Base-by-base conservation (phyloP, 192 early-diverging fungal genomes). In the Linnemannia elongata region DNA sequence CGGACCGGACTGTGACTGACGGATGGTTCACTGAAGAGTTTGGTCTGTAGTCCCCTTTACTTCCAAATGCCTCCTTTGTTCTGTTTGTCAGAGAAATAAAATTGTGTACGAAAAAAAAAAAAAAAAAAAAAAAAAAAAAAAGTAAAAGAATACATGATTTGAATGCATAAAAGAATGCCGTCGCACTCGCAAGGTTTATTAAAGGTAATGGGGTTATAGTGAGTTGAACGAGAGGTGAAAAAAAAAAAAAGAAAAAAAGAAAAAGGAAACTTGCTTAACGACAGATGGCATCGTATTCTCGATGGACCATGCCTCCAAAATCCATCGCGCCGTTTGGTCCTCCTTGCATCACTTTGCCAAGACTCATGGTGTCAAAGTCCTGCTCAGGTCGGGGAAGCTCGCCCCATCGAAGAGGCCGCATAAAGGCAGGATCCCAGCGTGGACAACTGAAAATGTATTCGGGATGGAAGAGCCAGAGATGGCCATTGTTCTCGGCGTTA, bases 391-490 rank as follows among this genome's bases (percentile, higher is more conserved):
- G 41, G 3, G 83, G 83, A 22, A 85, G 55, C n/a, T 85, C 78
- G 18, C 36, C 79, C 83, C 83, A 85, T 60, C 74, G 68, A 10
- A 85, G 45, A 7, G 78, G 78, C 30, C 78, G 70, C 4, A 36
- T 33, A 18, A 38, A 47, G 10, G 45, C 33, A 20, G 57, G 78
- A 45, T 85, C 74, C 55, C 42, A 68, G 4, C 83, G 73, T 1
- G 75, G 75, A 24, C 68, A 35, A 38, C 83, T 85, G 10, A 49
- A 57, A 4, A 97, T 95, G 12, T 91, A 91, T 54, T 97, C 93
- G 0, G 93, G 94, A 66, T 94, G 91, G 83, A 98, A 98, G 93
- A 98, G 96, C 96, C 96, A 98, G 78, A 96, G 96, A 81, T 98
- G 97, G 2, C 97, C 97, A 85, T 98, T 98, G 90, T 98, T 97